Evolutionary conservation across 1,284 basidiomycete species (phyloP).

Genomic region (Austroboletus niveus): DNA sequence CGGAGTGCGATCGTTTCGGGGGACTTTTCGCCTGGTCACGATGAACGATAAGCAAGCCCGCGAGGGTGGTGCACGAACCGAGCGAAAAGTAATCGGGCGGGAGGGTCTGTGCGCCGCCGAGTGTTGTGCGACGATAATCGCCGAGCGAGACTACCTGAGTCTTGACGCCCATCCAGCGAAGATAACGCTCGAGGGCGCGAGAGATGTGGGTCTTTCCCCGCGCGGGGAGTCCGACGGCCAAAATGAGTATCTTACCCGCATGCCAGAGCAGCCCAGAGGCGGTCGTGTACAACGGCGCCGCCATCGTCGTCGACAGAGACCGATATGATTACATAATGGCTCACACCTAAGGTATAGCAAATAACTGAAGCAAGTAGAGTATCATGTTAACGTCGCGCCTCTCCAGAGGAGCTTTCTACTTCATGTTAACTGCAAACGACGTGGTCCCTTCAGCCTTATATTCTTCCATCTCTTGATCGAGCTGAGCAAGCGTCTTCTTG

Average conservation of each 20-base stretch:
- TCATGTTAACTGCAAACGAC: constrained; percentile 14
- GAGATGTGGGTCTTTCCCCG: constrained; percentile 98
- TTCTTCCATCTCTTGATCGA: constrained; percentile 74
- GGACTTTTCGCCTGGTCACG: constrained; percentile 64
- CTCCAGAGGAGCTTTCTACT: constrained; percentile 1
- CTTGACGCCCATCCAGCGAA: constrained; percentile 97
- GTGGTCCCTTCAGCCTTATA: constrained; percentile 59
- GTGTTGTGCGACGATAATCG: constrained; percentile 87
- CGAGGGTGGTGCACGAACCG: constrained; percentile 44
- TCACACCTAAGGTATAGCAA: neutral
- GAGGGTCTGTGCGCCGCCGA: constrained; percentile 86
- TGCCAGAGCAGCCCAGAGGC: constrained; percentile 85
- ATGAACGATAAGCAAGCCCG: neutral
- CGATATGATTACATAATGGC: constrained; percentile 22
- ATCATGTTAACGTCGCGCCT: too few species aligned
- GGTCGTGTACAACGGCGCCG: constrained; percentile 85
- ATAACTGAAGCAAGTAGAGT: neutral
- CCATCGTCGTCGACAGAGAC: constrained; percentile 48
- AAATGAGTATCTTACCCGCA: constrained; percentile 91
- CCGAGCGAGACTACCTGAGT: constrained; percentile 93
- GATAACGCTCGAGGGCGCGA: constrained; percentile 91
- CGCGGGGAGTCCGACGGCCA: constrained; percentile 90
- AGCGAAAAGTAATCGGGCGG: constrained; percentile 91
- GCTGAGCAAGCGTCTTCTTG: constrained; percentile 51
- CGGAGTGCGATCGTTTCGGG: constrained; percentile 78